These are phyloP conservation scores for Trypanosoma congolense DNA, from an alignment of 208 protist genomes.

Conservation along the genomic window DNA sequence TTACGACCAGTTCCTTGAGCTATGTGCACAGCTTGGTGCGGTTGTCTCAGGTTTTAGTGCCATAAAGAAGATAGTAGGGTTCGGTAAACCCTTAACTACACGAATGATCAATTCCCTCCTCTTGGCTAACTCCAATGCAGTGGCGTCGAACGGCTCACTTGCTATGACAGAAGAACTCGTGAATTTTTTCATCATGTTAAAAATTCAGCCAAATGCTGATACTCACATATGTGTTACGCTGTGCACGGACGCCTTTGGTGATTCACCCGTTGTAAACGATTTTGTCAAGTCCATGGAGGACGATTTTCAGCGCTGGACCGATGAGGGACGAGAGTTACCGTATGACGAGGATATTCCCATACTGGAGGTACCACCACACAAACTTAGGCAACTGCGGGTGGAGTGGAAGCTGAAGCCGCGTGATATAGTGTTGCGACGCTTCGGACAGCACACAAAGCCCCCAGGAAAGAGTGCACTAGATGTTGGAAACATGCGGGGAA, in stretches of 20 bases:
- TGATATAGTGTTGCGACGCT: slow-evolving; percentile 70
- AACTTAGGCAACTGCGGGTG: slow-evolving; percentile 55
- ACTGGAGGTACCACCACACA: slow-evolving; percentile 46
- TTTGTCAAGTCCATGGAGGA: slow-evolving; percentile 23
- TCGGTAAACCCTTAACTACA: slow-evolving; percentile 74
- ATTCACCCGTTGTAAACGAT: slow-evolving; percentile 25
- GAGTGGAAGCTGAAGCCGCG: slow-evolving; percentile 67
- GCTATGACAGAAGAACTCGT: slow-evolving; percentile 68
- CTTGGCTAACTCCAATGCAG: slow-evolving; percentile 72
- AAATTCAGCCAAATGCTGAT: slow-evolving; percentile 55
- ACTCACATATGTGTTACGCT: slow-evolving; percentile 50
- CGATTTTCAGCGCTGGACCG: slow-evolving; percentile 16
- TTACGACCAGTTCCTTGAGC: slow-evolving; percentile 82
- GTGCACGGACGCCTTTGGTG: slow-evolving; percentile 46
- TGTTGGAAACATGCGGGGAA: slow-evolving; percentile 78
- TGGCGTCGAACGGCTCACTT: slow-evolving; percentile 40
- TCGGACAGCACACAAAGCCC: slow-evolving; percentile 58
- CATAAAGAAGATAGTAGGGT: slow-evolving; percentile 69
- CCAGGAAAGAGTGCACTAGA: slow-evolving; percentile 22
- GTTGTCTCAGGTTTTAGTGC: slow-evolving; percentile 63
- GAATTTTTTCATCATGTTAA: slow-evolving; percentile 54
- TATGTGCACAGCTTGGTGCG: slow-evolving; percentile 70
- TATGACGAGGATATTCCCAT: slow-evolving; percentile 48
- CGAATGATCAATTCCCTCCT: slow-evolving; percentile 82
- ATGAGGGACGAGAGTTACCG: slow-evolving; percentile 3